phyloP scores from a whole-genome alignment of 495 filamentous ascomycete genomes.

The Lophiotrema nucula region DNA sequence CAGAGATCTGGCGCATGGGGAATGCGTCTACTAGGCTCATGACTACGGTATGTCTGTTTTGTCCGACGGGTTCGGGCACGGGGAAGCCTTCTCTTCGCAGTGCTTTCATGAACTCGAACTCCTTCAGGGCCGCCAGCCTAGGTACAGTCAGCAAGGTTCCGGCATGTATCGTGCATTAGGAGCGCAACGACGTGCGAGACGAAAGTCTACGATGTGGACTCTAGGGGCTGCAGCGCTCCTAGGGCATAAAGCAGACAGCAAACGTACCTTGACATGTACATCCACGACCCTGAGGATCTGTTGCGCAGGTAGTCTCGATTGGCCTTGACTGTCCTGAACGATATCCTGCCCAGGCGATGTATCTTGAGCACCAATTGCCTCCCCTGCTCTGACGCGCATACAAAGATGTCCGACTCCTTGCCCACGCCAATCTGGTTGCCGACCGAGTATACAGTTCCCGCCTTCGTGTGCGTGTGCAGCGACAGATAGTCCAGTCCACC shows the following conservation, averaged over 20 bases:
- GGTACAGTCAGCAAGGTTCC: no score
- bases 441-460: constrained; percentile 78
- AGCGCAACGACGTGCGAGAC: no score
- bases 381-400: constrained; percentile 66
- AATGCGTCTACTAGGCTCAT: constrained; percentile 90
- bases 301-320: constrained; percentile 95
- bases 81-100: constrained; percentile 79
- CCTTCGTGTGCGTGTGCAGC: constrained; percentile 79
- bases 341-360: constrained; percentile 91
- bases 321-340: constrained; percentile 90
- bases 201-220: no score
- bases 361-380: constrained; percentile 80
- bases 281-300: constrained; percentile 77
- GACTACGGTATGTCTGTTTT: constrained; percentile 90
- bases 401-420: constrained; percentile 95
- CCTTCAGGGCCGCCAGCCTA: constrained; percentile 84
- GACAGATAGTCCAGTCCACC: constrained; percentile 96
- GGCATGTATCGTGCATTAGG: no score
- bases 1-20: constrained; percentile 80
- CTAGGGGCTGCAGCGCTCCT: no score
- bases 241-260: no score
- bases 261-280: constrained; percentile 99
- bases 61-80: constrained; percentile 81
- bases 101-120: constrained; percentile 88
- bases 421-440: constrained; percentile 94